phyloP scores from a whole-genome alignment of 306 rosid genomes.

The Prunus mume region DNA sequence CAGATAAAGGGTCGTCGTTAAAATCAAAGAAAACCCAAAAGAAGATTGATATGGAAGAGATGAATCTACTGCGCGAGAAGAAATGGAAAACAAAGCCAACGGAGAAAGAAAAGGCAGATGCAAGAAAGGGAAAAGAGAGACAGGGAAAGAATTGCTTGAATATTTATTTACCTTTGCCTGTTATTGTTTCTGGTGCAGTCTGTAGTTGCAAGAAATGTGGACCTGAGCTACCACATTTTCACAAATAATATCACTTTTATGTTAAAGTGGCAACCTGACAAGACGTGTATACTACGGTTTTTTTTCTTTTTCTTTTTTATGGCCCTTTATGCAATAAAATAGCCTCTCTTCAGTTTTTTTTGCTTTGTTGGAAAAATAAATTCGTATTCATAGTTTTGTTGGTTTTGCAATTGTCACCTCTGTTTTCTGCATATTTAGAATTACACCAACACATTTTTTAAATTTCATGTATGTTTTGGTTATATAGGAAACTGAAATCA shows the following conservation, averaged over 20 bases:
- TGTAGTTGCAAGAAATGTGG: constrained; percentile 60
- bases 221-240: constrained; percentile 32
- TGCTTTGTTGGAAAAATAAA: not conserved
- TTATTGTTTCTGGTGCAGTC: constrained; percentile 14
- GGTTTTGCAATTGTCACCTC: not conserved
- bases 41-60: constrained; percentile 5
- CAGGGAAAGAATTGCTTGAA: constrained; percentile 22
- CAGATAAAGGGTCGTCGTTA: constrained; percentile 22
- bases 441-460: not conserved
- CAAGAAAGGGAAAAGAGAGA: constrained; percentile 8
- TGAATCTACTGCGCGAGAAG: constrained; percentile 8
- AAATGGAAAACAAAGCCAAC: constrained; percentile 6
- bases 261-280: constrained; percentile 41
- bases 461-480: not conserved
- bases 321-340: not conserved
- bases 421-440: not conserved
- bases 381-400: not conserved
- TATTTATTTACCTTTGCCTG: constrained; percentile 33
- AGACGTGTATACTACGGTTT: constrained; percentile 36
- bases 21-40: constrained; percentile 21
- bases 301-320: not conserved
- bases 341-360: not conserved
- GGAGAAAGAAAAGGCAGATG: not conserved
- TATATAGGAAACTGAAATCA: no score
- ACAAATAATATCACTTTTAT: constrained; percentile 22